These are phyloP conservation scores for Sphaerostilbella broomeana DNA, from an alignment of 2,329 filamentous ascomycete genomes.

Conservation along the genomic window DNA sequence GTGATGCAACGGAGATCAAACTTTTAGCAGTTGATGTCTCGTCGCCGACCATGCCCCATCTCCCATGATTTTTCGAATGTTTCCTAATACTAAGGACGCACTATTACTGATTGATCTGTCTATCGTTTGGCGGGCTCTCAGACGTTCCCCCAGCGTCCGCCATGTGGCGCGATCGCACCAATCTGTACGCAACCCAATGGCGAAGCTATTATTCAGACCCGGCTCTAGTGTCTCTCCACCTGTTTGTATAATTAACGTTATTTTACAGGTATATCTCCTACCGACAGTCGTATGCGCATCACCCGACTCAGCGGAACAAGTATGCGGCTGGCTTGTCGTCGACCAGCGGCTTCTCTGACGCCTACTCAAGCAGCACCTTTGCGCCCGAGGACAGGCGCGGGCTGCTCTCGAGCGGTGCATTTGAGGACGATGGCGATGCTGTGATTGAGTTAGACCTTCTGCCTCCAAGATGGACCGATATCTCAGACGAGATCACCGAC, in stretches of 20 bases:
- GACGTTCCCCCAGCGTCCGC: conserved; percentile 44
- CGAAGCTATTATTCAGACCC: too few species aligned
- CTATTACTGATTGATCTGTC: conserved; percentile 4
- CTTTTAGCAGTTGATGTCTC: conserved; percentile 2
- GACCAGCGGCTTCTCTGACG: conserved; percentile 52
- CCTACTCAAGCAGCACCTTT: conserved; percentile 44
- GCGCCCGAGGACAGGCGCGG: conserved; percentile 58
- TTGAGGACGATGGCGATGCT: conserved; percentile 81
- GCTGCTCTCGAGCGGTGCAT: conserved; percentile 73
- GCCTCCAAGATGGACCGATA: conserved; percentile 90
- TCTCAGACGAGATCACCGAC: conserved; percentile 89
- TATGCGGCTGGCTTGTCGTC: conserved; percentile 47
- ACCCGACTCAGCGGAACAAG: conserved; percentile 78
- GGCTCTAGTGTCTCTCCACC: neutral
- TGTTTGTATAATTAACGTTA: neutral
- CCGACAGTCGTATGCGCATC: conserved; percentile 95
- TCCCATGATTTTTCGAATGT: conserved; percentile 15
- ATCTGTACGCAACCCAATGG: conserved; percentile 69
- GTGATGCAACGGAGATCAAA: conserved; percentile 12
- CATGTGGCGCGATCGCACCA: conserved; percentile 99
- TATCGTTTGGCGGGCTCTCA: conserved; percentile 21
- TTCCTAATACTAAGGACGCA: conserved; percentile 12
- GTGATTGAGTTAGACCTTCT: conserved; percentile 98
- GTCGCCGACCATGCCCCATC: conserved; percentile 5
- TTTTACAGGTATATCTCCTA: conserved; percentile 85